phyloP scores from a whole-genome alignment of 257 asterid genomes.

The Prunella vulgaris region DNA sequence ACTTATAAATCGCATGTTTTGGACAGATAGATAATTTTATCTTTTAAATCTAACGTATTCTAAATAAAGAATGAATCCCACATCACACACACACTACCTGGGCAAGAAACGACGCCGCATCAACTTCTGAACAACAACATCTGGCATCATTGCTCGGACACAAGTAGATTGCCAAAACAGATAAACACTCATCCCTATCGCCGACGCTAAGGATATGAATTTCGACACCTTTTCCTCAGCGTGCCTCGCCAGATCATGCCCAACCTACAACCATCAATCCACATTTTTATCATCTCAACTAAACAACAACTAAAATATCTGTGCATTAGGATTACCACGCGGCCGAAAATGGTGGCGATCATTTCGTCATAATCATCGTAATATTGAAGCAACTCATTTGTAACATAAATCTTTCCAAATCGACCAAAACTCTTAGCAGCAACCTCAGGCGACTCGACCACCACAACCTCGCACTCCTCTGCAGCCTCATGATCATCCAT shows the following conservation, averaged over 20 bases:
- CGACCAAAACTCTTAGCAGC: neutral
- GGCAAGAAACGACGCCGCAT: neutral
- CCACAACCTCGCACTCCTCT: neutral
- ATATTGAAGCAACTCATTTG: neutral
- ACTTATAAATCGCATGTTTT: too few relatives aligned
- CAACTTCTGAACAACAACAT: too few relatives aligned
- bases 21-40: too few relatives aligned
- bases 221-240: neutral
- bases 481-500: neutral
- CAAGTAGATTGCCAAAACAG: neutral
- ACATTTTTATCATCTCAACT: neutral
- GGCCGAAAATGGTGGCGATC: neutral
- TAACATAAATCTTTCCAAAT: neutral
- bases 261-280: neutral
- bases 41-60: too few relatives aligned
- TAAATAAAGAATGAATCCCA: too few relatives aligned
- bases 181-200: neutral
- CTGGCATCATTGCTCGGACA: neutral
- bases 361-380: neutral
- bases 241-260: neutral
- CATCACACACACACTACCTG: too few relatives aligned
- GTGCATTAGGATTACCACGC: neutral
- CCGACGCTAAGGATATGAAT: neutral
- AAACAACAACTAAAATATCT: too few relatives aligned
- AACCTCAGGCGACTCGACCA: neutral